A percentile compares a stretch with the other conserved stretches of the same genome.
phyloP scores from a whole-genome alignment of 371 early-diverging fungal genomes.

The Rhizopus delemar region DNA sequence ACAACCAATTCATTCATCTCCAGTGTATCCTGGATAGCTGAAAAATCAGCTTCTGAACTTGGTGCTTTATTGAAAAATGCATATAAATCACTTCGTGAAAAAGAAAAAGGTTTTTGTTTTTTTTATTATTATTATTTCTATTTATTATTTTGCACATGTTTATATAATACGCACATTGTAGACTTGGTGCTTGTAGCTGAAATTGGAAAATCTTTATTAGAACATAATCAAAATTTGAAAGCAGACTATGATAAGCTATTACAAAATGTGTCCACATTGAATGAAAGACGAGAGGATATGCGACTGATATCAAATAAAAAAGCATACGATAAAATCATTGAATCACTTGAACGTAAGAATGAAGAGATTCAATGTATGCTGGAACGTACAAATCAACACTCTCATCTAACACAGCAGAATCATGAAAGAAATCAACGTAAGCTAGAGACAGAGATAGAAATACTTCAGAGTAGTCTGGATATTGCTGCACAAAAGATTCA shows the following conservation, averaged over 20 bases:
- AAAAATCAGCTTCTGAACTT: slow-evolving; percentile 44
- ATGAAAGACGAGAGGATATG: slow-evolving; percentile 25
- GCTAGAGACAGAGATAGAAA: slow-evolving; percentile 40
- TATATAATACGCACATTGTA: slow-evolving; percentile 12
- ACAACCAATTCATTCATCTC: slow-evolving; percentile 34
- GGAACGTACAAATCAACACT: slow-evolving; percentile 30
- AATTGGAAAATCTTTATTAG: slow-evolving; percentile 60
- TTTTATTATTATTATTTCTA: neutral
- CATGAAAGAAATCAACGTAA: slow-evolving; percentile 31
- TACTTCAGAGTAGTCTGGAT: slow-evolving; percentile 25
- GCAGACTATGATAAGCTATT: slow-evolving; percentile 52
- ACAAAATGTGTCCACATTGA: slow-evolving; percentile 29
- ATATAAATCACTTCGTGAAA: slow-evolving; percentile 38
- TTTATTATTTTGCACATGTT: slow-evolving; percentile 6
- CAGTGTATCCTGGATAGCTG: slow-evolving; percentile 45
- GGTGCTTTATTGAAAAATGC: slow-evolving; percentile 41
- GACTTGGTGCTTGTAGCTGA: slow-evolving; percentile 60
- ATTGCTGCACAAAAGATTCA: slow-evolving; percentile 29
- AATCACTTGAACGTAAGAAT: slow-evolving; percentile 45
- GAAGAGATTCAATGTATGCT: slow-evolving; percentile 35
- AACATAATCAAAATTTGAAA: slow-evolving; percentile 52
- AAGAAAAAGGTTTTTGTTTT: slow-evolving; percentile 35
- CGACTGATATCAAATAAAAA: slow-evolving; percentile 33
- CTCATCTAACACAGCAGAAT: slow-evolving; percentile 16
- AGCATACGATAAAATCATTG: slow-evolving; percentile 40